These are phyloP conservation scores for Melanomma pulvis-pyrius DNA, from an alignment of 495 filamentous ascomycete species.

Conservation along the genomic window DNA sequence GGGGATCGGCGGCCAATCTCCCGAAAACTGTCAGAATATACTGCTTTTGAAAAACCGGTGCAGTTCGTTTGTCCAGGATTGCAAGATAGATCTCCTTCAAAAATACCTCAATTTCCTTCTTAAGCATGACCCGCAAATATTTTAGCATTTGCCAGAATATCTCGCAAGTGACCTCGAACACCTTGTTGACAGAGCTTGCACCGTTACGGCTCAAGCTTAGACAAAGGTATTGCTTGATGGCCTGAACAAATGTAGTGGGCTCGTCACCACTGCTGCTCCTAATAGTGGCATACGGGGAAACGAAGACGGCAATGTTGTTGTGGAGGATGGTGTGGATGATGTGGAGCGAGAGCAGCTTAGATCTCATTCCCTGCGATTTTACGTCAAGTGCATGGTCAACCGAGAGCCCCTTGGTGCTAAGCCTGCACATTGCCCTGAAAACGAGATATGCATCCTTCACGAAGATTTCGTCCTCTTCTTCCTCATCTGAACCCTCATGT, in stretches of 20 bases:
- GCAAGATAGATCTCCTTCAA: slow-evolving; percentile 96
- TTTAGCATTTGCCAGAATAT: slow-evolving; percentile 98
- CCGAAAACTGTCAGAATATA: slow-evolving; percentile 87
- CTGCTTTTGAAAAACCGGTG: slow-evolving; percentile 86
- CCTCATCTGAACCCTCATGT: slow-evolving; percentile 64
- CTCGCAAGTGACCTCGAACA: slow-evolving; percentile 95
- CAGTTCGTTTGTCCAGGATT: slow-evolving; percentile 83
- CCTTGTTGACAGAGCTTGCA: slow-evolving; percentile 82
- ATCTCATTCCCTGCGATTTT: slow-evolving; percentile 92
- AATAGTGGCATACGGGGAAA: slow-evolving; percentile 86
- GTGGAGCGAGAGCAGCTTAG: slow-evolving; percentile 92
- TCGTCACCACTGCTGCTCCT: slow-evolving; percentile 81
- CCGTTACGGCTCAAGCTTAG: slow-evolving; percentile 92
- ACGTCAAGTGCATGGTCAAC: slow-evolving; percentile 91
- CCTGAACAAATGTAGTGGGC: slow-evolving; percentile 88
- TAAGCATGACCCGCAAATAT: slow-evolving; percentile 89
- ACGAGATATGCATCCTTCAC: slow-evolving; percentile 96
- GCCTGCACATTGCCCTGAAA: slow-evolving; percentile 95
- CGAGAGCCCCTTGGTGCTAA: slow-evolving; percentile 86
- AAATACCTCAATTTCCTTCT: slow-evolving; percentile 99
- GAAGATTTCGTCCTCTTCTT: slow-evolving; percentile 95
- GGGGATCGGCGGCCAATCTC: slow-evolving; percentile 78
- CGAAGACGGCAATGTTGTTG: slow-evolving; percentile 85
- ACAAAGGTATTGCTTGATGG: slow-evolving; percentile 93
- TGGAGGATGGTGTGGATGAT: slow-evolving; percentile 92